A percentile compares a stretch with the other conserved stretches of the same genome.
These are phyloP conservation scores for Ganoderma sp. DNA, from an alignment of 1,284 basidiomycete genomes.

Conservation along the genomic window DNA sequence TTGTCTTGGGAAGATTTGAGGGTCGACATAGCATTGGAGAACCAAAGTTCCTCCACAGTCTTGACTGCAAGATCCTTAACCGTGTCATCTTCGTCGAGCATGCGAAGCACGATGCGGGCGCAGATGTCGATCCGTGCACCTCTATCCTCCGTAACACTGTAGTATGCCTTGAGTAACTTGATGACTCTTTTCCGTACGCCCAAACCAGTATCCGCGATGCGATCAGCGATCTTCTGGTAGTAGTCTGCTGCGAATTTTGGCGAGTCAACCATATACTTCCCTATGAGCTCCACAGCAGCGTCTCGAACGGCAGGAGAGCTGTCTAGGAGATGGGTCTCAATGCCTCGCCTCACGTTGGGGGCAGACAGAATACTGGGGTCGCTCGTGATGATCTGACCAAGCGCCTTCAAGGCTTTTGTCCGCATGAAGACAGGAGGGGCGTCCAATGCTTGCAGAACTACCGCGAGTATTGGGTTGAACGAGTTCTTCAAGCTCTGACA, in stretches of 20 bases:
- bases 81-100: slow-evolving; percentile 91
- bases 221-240: slow-evolving; percentile 83
- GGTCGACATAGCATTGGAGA: slow-evolving; percentile 50
- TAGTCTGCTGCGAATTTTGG: slow-evolving; percentile 86
- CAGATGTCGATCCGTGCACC: slow-evolving; percentile 80
- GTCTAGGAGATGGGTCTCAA: slow-evolving; percentile 90
- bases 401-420: slow-evolving; percentile 87
- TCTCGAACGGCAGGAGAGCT: slow-evolving; percentile 93
- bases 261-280: slow-evolving; percentile 91
- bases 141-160: slow-evolving; percentile 65
- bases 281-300: slow-evolving; percentile 93
- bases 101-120: slow-evolving; percentile 80
- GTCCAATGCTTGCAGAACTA: slow-evolving; percentile 79
- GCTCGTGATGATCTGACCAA: slow-evolving; percentile 84
- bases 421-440: slow-evolving; percentile 85
- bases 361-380: slow-evolving; percentile 83
- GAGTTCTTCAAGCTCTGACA: slow-evolving; percentile 76
- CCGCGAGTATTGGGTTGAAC: slow-evolving; percentile 80
- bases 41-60: slow-evolving; percentile 91
- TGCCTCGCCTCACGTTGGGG: slow-evolving; percentile 75
- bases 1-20: slow-evolving; percentile 45
- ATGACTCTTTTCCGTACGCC: slow-evolving; percentile 94
- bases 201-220: slow-evolving; percentile 93
- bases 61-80: slow-evolving; percentile 92
- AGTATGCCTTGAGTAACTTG: slow-evolving; percentile 88